These are phyloP conservation scores for Phyllosticta capitalensis DNA, from an alignment of 2,329 filamentous ascomycete species.

Conservation along the genomic window DNA sequence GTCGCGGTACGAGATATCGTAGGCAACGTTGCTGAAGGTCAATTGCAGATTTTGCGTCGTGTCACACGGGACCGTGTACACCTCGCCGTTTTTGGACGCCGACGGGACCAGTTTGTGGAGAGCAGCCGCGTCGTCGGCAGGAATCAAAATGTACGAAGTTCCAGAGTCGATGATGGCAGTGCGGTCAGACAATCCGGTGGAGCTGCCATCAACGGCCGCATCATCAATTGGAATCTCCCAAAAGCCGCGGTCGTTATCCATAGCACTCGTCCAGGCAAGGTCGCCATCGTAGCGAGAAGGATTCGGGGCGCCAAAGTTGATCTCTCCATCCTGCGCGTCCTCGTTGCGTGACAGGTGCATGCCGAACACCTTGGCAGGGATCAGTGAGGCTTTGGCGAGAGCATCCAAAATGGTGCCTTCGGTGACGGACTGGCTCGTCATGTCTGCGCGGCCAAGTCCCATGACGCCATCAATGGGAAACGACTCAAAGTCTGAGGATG, in stretches of 20 bases:
- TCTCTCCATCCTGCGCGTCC: slow-evolving; percentile 65
- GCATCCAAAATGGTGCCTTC: slow-evolving; percentile 58
- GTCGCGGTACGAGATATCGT: slow-evolving; percentile 58
- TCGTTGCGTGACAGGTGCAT: slow-evolving; percentile 58
- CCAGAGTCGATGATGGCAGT: slow-evolving; percentile 74
- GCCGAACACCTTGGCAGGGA: slow-evolving; percentile 60
- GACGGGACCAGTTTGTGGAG: slow-evolving; percentile 57
- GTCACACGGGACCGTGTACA: slow-evolving; percentile 65
- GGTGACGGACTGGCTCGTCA: slow-evolving; percentile 31
- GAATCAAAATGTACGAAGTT: slow-evolving; percentile 69
- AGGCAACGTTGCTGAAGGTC: slow-evolving; percentile 58
- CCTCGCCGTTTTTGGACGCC: slow-evolving; percentile 47
- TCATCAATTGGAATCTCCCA: slow-evolving; percentile 69
- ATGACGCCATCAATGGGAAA: slow-evolving; percentile 87
- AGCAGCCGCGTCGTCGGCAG: slow-evolving; percentile 53
- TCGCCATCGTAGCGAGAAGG: slow-evolving; percentile 56
- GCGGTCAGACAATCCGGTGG: slow-evolving; percentile 36
- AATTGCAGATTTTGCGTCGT: slow-evolving; percentile 53
- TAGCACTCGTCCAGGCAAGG: slow-evolving; percentile 54
- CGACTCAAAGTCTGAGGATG: slow-evolving; percentile 61
- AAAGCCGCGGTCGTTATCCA: slow-evolving; percentile 42
- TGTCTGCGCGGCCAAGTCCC: slow-evolving; percentile 57
- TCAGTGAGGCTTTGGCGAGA: slow-evolving; percentile 45
- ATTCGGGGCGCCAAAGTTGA: slow-evolving; percentile 68
- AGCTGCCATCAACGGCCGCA: slow-evolving; percentile 51